Evolutionary conservation across 495 filamentous ascomycete genomes (phyloP).

Genomic region (Usnea hakonensis): DNA sequence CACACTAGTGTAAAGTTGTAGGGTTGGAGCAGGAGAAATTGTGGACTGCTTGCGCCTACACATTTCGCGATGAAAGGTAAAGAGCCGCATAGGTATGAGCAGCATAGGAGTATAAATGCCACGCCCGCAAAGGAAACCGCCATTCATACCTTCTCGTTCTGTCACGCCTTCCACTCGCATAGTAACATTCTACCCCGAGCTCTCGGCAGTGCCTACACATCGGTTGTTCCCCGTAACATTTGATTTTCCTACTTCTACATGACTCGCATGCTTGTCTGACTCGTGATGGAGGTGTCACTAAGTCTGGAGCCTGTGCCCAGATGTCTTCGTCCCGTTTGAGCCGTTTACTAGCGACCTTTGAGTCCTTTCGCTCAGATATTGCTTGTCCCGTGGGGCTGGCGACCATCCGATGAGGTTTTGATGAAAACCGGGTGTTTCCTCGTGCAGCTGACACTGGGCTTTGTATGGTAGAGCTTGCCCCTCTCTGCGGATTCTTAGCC

Average conservation of each 20-base stretch:
- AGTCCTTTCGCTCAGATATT: neutral
- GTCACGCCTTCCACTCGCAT: slow-evolving; percentile 52
- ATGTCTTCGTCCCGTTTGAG: slow-evolving; percentile 9
- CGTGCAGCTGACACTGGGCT: neutral
- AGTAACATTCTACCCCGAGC: slow-evolving; percentile 43
- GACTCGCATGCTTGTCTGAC: slow-evolving; percentile 43
- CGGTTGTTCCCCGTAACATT: slow-evolving; percentile 49
- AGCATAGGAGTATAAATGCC: neutral
- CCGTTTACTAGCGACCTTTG: slow-evolving; percentile 13
- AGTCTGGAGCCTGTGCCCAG: neutral
- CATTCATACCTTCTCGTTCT: slow-evolving; percentile 43
- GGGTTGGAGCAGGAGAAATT: neutral
- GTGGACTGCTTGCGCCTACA: neutral
- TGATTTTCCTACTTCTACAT: slow-evolving; percentile 48
- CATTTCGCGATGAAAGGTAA: neutral
- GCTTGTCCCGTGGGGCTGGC: neutral
- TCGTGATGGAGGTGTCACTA: slow-evolving; percentile 1
- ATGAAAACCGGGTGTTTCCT: neutral
- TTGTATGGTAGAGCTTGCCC: neutral
- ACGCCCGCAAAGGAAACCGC: neutral
- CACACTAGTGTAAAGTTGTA: neutral
- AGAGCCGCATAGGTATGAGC: neutral
- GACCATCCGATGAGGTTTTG: neutral
- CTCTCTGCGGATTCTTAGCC: slow-evolving; percentile 11
- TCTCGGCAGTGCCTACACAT: slow-evolving; percentile 49